phyloP scores from a whole-genome alignment of 2,329 filamentous ascomycete genomes.

The Talaromyces sp. region DNA sequence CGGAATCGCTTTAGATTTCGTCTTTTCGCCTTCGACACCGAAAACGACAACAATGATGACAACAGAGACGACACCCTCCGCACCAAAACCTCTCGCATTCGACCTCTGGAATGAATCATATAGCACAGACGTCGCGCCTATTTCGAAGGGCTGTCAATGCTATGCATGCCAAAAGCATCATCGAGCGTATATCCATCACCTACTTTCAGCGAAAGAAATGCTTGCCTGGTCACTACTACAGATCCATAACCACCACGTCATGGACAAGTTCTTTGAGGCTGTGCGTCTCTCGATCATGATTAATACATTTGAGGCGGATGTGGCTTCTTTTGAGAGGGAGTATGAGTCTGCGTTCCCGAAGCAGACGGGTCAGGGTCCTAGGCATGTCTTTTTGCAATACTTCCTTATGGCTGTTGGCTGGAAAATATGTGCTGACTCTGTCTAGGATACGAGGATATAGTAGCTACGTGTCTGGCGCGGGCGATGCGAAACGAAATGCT shows the following conservation, averaged over 20 bases:
- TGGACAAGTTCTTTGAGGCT: constrained; percentile 68
- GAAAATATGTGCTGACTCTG: neutral
- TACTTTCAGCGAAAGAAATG: constrained; percentile 91
- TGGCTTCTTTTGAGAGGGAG: constrained; percentile 56
- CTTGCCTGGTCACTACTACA: constrained; percentile 90
- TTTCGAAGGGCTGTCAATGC: constrained; percentile 66
- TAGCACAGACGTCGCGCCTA: constrained; percentile 59
- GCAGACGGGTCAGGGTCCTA: constrained; percentile 72
- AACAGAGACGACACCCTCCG: constrained; percentile 15
- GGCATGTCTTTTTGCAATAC: constrained; percentile 40
- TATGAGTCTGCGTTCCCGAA: constrained; percentile 71
- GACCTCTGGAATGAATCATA: constrained; percentile 71
- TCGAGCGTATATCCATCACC: constrained; percentile 79
- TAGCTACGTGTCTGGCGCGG: constrained; percentile 65
- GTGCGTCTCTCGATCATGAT: constrained; percentile 62
- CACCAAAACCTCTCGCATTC: constrained; percentile 58
- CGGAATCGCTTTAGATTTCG: constrained; percentile 77
- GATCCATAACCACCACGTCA: constrained; percentile 77
- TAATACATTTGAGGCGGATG: constrained; percentile 54
- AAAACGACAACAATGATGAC: constrained; percentile 23
- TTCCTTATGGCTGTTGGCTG: no score
- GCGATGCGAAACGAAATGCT: constrained; percentile 62
- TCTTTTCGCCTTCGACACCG: constrained; percentile 58
- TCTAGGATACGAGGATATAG: constrained; percentile 71
- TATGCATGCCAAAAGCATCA: constrained; percentile 82